Evolutionary conservation across 2,329 filamentous ascomycete genomes (phyloP), one percentile per base, ranked within the genome.

Genomic region (Neoscytalidium dimidiatum): DNA sequence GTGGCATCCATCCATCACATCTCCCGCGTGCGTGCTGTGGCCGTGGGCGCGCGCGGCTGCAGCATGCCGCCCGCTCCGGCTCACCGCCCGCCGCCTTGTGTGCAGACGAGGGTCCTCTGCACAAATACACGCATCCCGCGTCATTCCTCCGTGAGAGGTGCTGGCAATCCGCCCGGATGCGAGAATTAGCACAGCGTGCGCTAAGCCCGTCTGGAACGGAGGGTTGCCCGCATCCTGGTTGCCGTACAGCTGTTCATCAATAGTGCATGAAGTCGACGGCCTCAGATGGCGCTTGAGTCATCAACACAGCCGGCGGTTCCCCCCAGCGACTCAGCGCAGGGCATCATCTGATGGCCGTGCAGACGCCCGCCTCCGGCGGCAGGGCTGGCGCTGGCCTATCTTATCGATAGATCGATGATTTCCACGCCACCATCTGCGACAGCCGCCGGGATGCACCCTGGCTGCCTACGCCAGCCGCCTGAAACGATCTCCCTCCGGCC

Each of bases 361-460:
- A 41, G 38, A 17, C 38, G 38, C 31, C 31, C 6, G 11, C 38
- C n/a, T 11, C 21, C 4, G 23, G 19, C 53, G 38, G 33, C 52
- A 57, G 52, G 52, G 52, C 52, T 57, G 49, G 48, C 19, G 31
- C 31, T 14, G 48, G 19, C 48, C 53, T 31, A 29, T 23, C 56
- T 60, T 60, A 60, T 46, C 41, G 56, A 60, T 60, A 60, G 56
- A 58, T 58, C 53, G 53, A 44, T 60, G 41, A 46, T 46, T 60
- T 26, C 41, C 56, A 46, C 56, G 56, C 56, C 56, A 60, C 56
- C 56, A 60, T 60, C 56, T 60, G 56, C 26, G 41, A 60, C 41
- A 26, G 17, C 7, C 38, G 14, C 53, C 38, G 31, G 53, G 53
- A 11, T 43, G 35, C 53, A 31, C 53, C 53, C 53, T 58, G 53